Evolutionary conservation across 345 rosid genomes (phyloP).

Genomic region (Raphanus raphanistrum): DNA sequence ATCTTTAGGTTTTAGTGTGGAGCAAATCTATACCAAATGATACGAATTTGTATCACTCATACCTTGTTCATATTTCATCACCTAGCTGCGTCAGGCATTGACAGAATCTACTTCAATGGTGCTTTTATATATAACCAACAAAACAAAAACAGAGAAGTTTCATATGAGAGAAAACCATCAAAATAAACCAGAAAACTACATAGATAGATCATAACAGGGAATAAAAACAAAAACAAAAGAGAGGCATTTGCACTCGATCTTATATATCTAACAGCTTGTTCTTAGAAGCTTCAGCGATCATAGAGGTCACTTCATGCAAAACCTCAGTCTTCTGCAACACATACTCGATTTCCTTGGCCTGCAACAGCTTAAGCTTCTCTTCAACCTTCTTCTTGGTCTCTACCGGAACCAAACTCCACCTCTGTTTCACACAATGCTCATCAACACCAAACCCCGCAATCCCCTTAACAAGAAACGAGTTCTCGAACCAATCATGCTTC

Average conservation of each 20-base stretch:
- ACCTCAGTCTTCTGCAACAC: conserved; percentile 21
- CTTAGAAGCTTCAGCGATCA: conserved; percentile 27
- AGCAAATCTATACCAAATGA: not conserved
- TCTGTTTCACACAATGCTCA: conserved; percentile 7
- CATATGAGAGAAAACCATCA: conserved; percentile 3
- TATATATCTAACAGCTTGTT: conserved; percentile 8
- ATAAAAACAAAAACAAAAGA: not conserved
- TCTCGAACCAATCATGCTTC: conserved; percentile 21
- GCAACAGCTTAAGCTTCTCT: conserved; percentile 27
- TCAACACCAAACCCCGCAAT: conserved; percentile 27
- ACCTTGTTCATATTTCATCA: not conserved
- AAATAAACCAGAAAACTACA: conserved; percentile 17
- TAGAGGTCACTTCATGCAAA: conserved; percentile 7
- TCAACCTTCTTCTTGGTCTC: conserved; percentile 25
- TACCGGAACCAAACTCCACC: not conserved
- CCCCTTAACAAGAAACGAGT: conserved; percentile 4
- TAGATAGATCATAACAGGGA: not conserved
- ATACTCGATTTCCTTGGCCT: conserved; percentile 21
- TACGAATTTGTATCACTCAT: not conserved
- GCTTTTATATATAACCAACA: not conserved
- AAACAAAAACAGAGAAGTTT: not conserved
- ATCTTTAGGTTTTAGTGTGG: not conserved
- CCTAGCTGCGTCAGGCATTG: not conserved
- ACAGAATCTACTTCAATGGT: conserved; percentile 4
- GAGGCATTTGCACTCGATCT: not conserved